Evolutionary conservation across 2,329 filamentous ascomycete genomes (phyloP).

Genomic region (Fusarium nurragi): DNA sequence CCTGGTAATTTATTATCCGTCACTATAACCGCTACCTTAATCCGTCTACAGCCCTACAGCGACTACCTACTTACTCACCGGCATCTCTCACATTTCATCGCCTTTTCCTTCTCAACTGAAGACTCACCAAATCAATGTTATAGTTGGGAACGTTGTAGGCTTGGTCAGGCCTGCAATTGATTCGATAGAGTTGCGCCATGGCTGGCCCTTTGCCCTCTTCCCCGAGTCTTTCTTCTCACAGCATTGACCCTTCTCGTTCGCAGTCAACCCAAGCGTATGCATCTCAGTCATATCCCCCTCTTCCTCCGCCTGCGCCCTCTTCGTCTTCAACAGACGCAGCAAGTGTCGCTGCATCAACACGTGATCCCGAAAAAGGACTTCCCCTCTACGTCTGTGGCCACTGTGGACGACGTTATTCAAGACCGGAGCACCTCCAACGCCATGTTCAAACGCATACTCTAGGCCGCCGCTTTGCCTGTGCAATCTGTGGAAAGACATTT

Average conservation of each 20-base stretch:
- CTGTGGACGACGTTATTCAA: constrained; percentile 61
- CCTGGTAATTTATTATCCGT: constrained; percentile 18
- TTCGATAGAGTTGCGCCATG: constrained; percentile 41
- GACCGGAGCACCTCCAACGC: constrained; percentile 63
- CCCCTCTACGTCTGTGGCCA: constrained; percentile 62
- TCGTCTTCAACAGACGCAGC: constrained; percentile 11
- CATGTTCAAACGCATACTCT: constrained; percentile 62
- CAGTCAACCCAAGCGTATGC: constrained; percentile 22
- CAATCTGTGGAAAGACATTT: constrained; percentile 64
- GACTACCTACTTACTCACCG: not conserved
- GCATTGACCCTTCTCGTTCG: constrained; percentile 46
- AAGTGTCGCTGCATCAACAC: constrained; percentile 1
- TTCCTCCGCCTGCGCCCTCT: constrained; percentile 7
- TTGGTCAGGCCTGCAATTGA: constrained; percentile 2
- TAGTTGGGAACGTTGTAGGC: constrained; percentile 37
- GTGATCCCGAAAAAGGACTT: constrained; percentile 41
- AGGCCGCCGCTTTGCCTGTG: constrained; percentile 60
- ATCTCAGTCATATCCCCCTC: constrained; percentile 30
- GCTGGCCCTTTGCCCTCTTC: constrained; percentile 45
- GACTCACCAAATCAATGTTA: not conserved
- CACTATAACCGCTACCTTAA: constrained; percentile 6
- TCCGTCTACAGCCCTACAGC: constrained; percentile 21
- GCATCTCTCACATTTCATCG: not conserved
- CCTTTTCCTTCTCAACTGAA: not conserved
- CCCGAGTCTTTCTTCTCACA: constrained; percentile 43